Percentiles rank a stretch among this genome's conserved stretches.
These are phyloP conservation scores for Asterochloris sp. DNA, from an alignment of 139 green algal genomes.

Conservation along the genomic window DNA sequence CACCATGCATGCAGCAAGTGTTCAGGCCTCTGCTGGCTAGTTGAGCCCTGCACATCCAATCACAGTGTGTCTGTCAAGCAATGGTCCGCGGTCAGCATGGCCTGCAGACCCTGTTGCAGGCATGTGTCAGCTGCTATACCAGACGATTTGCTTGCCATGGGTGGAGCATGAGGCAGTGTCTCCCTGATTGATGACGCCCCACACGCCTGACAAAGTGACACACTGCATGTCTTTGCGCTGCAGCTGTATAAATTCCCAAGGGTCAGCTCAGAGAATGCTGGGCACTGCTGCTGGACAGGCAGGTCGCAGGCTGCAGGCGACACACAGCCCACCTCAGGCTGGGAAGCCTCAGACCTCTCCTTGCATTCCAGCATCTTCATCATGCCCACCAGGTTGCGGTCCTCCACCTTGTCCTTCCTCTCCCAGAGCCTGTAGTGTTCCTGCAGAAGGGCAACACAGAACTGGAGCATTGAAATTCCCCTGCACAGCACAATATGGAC, in stretches of 20 bases:
- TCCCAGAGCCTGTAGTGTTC: background rate
- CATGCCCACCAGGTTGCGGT: constrained; percentile 7
- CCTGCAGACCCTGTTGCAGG: background rate
- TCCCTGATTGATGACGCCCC: too few relatives aligned
- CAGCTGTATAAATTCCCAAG: too few relatives aligned
- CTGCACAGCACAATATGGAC: too few relatives aligned
- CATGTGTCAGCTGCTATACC: background rate
- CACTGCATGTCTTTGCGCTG: too few relatives aligned
- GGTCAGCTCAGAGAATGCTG: too few relatives aligned
- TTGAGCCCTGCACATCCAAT: background rate
- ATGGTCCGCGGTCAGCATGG: too few relatives aligned
- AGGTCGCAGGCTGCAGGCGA: too few relatives aligned
- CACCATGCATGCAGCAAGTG: background rate
- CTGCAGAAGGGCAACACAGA: background rate
- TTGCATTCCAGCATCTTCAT: constrained; percentile 19
- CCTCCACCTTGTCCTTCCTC: background rate
- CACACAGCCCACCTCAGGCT: constrained; percentile 17
- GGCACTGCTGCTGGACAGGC: too few relatives aligned
- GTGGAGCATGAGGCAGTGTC: too few relatives aligned
- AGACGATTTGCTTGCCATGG: too few relatives aligned
- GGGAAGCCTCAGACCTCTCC: constrained; percentile 8
- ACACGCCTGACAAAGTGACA: too few relatives aligned
- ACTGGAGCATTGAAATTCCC: background rate
- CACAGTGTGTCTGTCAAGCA: background rate
- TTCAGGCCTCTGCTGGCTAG: background rate